Conservation (phyloP, 768 basidiomycete species). For the Pleurotus citrinopileatus region DNA sequence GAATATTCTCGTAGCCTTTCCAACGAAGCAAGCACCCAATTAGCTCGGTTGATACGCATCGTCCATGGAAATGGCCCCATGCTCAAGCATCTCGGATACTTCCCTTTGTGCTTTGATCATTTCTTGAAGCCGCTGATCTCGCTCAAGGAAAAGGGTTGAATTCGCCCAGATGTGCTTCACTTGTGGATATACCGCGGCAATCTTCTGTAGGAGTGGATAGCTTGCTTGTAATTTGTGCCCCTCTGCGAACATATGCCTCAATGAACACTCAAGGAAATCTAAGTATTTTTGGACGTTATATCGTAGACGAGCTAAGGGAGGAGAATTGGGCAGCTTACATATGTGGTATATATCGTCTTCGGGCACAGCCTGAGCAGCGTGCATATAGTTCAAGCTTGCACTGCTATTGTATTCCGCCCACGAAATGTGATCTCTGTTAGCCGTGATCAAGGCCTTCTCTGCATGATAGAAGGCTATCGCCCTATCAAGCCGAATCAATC, state of each 20-base stretch:
- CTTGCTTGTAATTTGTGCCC: constrained; percentile 19
- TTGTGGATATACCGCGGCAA: constrained; percentile 19
- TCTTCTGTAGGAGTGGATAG: constrained; percentile 20
- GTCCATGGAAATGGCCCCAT: background rate
- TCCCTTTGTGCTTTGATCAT: background rate
- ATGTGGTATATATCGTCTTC: background rate
- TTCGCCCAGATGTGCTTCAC: constrained; percentile 22
- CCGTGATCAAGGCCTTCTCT: background rate
- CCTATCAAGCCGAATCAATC: constrained; percentile 11
- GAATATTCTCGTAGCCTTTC: too few relatives aligned
- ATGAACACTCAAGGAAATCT: constrained; percentile 25
- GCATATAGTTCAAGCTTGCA: background rate
- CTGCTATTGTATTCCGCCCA: background rate
- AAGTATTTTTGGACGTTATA: too few relatives aligned
- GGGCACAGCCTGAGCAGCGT: background rate
- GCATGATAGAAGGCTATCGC: constrained; percentile 20
- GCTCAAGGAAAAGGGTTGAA: constrained; percentile 11
- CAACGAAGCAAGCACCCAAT: too few relatives aligned
- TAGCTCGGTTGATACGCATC: background rate
- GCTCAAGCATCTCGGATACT: background rate
- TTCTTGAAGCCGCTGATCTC: background rate
- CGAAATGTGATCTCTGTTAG: background rate
- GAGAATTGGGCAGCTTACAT: background rate
- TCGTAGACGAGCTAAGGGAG: too few relatives aligned
- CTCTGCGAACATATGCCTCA: constrained; percentile 27